Base-by-base conservation (phyloP, 1,284 basidiomycete genomes). In the Ceratobasidium sp. region DNA sequence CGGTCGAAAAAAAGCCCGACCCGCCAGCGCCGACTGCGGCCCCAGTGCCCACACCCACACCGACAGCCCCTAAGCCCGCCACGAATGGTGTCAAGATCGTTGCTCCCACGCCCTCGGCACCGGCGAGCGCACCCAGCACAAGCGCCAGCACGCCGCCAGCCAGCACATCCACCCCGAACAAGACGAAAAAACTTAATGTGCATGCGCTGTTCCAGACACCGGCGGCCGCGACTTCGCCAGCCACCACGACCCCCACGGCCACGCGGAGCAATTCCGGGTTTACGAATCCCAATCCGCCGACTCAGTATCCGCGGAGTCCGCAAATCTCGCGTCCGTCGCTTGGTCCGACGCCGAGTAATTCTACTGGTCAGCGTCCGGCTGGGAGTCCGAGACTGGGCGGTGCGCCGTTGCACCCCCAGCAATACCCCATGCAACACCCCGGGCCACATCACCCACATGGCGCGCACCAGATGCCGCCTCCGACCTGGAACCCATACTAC, bases 141-240 rank as follows among this genome's bases (percentile, higher is more conserved):
- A 20, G 38, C 40, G 56, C 38, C 35, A 49, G 43, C 62, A 65
- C 62, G 25, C 62, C 62, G 3, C 62, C 62, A 3, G 62, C 42
- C 17, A 52, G 49, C 12, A 65, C 62, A 17, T 49, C 62, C 10
- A 65, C 62, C 12, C 62, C 62, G 13, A 65, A 49, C 20, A 4
- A 56, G 60, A 40, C 38, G 42, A 34, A 50, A 43, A 52, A 76
- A 70, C 71, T 77, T 22, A 74, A 78, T 54, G 70, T 77, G 17
- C 75, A 78, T 69, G 72, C 77, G 1, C 73, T 78, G 4, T 77
- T 79, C 55, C 53, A 64, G 45, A 71, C 72, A 2, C 42, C 69
- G 35, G 64, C 52, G 52, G 62, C 71, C 17, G 20, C 58, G 4
- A 2, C 31, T 3, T 7, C 47, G 3, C 58, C 58, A 45, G 58